Evolutionary conservation across 345 rosid species (phyloP).

Genomic region (Noccaea bulbosa): DNA sequence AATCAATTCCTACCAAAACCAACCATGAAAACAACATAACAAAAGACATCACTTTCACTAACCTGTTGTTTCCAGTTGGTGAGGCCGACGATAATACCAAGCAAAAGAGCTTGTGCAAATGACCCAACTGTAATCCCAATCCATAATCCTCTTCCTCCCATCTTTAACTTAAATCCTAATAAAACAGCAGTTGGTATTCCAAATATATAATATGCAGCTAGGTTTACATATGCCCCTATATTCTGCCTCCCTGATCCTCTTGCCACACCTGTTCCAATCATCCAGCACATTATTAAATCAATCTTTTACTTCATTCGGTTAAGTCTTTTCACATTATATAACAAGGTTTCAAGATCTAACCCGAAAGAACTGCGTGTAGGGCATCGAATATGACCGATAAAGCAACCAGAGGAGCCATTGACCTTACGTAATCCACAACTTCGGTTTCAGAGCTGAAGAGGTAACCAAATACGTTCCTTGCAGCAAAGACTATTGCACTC

Average conservation of each 20-base stretch:
- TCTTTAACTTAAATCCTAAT: slow-evolving; percentile 38
- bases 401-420: slow-evolving; percentile 40
- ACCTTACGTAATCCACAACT: slow-evolving; percentile 42
- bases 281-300: neutral
- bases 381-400: slow-evolving; percentile 45
- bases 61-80: slow-evolving; percentile 50
- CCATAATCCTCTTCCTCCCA: slow-evolving; percentile 46
- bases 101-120: slow-evolving; percentile 36
- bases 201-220: slow-evolving; percentile 42
- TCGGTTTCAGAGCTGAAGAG: slow-evolving; percentile 43
- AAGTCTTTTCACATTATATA: no score
- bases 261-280: slow-evolving; percentile 38
- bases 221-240: slow-evolving; percentile 43
- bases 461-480: slow-evolving; percentile 46
- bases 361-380: slow-evolving; percentile 42
- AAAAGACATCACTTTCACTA: slow-evolving; percentile 20
- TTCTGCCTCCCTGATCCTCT: slow-evolving; percentile 50
- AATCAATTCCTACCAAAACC: neutral
- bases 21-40: neutral
- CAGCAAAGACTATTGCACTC: slow-evolving; percentile 31
- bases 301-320: neutral
- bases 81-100: slow-evolving; percentile 34
- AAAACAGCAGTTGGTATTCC: slow-evolving; percentile 41
- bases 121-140: slow-evolving; percentile 45
- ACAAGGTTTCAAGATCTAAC: slow-evolving; percentile 10